These are phyloP conservation scores for Acer campestre DNA, from an alignment of 345 rosid genomes.

Conservation along the genomic window DNA sequence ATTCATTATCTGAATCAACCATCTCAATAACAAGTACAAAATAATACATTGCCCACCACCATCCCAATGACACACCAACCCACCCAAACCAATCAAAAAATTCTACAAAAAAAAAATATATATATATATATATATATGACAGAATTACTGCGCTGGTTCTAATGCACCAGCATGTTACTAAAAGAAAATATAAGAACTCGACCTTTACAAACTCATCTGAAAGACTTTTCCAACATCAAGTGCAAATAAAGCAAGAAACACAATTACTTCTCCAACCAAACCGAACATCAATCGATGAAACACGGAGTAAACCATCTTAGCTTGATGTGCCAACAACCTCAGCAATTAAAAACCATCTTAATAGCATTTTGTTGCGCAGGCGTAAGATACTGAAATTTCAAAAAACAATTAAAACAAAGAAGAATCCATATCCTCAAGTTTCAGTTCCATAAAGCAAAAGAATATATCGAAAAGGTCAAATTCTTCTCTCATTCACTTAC, in stretches of 20 bases:
- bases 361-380: conserved; percentile 53
- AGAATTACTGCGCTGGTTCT: too few species aligned
- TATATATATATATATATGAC: too few species aligned
- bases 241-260: not conserved
- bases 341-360: conserved; percentile 38
- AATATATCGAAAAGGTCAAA: not conserved
- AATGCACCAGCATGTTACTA: too few species aligned
- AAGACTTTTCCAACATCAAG: not conserved
- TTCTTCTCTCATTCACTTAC: conserved; percentile 29
- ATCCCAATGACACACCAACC: too few species aligned
- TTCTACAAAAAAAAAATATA: too few species aligned
- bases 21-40: not conserved
- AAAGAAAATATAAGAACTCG: not conserved
- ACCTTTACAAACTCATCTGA: conserved; percentile 8
- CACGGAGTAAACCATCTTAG: not conserved
- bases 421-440: not conserved
- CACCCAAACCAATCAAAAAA: not conserved
- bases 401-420: conserved; percentile 7
- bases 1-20: not conserved
- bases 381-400: conserved; percentile 55
- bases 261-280: not conserved
- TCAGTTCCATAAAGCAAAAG: not conserved
- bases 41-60: not conserved
- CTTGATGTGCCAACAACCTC: conserved; percentile 18
- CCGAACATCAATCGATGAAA: not conserved